Percentiles rank a stretch among this genome's conserved stretches.
phyloP scores from a whole-genome alignment of 106 monocot genomes.

The Allium fistulosum region DNA sequence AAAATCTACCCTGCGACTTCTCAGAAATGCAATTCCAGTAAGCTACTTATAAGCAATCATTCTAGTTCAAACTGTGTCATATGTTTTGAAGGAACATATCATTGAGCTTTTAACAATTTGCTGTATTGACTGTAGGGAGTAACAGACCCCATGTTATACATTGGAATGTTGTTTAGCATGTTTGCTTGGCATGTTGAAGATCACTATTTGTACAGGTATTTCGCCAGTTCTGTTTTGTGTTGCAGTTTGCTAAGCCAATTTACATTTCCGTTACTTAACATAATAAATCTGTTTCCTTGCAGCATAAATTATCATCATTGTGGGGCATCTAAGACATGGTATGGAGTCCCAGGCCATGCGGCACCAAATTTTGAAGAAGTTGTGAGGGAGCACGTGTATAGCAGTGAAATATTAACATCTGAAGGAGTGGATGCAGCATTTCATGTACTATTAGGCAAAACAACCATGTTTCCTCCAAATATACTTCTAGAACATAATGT shows the following conservation, averaged over 20 bases:
- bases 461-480: conserved; percentile 92
- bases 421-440: conserved; percentile 76
- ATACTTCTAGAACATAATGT: conserved; percentile 72
- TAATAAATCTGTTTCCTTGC: conserved; percentile 11
- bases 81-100: neutral
- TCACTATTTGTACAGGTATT: conserved; percentile 91
- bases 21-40: conserved; percentile 71
- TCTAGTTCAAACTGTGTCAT: neutral
- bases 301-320: conserved; percentile 99
- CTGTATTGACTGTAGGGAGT: conserved; percentile 62
- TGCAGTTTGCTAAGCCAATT: neutral
- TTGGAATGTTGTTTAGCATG: conserved; percentile 99
- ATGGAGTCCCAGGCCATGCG: conserved; percentile 87
- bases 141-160: conserved; percentile 98
- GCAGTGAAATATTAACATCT: conserved; percentile 46
- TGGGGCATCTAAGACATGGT: conserved; percentile 97
- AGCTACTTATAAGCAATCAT: conserved; percentile 6
- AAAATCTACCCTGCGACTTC: conserved; percentile 58
- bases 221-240: neutral
- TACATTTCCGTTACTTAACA: neutral
- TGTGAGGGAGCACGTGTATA: conserved; percentile 62
- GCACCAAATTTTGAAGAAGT: conserved; percentile 72
- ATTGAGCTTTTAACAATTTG: neutral
- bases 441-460: conserved; percentile 79
- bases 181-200: conserved; percentile 99